phyloP scores from a whole-genome alignment of 2,329 filamentous ascomycete genomes.

The Cladosporium sp. region DNA sequence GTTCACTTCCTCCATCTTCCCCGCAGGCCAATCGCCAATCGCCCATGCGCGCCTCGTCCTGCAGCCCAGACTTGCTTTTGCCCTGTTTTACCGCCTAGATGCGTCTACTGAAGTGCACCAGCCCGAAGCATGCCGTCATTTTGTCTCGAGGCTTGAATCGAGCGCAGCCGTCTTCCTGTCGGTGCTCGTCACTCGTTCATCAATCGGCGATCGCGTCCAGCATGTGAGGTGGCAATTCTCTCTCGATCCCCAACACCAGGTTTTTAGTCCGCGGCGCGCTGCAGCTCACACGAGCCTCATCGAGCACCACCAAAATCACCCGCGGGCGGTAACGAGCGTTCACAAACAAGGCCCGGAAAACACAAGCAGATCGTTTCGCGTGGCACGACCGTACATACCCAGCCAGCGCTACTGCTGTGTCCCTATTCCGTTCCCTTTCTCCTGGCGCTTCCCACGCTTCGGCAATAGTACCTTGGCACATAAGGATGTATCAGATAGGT shows the following conservation, averaged over 20 bases:
- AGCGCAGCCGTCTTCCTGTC: not conserved
- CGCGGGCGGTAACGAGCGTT: too few species aligned
- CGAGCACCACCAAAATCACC: not conserved
- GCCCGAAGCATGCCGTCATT: slow-evolving; percentile 6
- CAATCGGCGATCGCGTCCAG: not conserved
- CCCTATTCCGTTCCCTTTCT: too few species aligned
- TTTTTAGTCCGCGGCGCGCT: not conserved
- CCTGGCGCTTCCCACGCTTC: too few species aligned
- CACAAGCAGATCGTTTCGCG: too few species aligned
- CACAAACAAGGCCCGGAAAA: too few species aligned
- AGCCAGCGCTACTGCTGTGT: too few species aligned
- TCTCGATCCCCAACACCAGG: not conserved
- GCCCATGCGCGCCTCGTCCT: not conserved
- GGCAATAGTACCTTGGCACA: too few species aligned
- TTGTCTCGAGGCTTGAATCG: not conserved
- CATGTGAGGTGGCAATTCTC: not conserved
- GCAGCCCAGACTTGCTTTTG: slow-evolving; percentile 12
- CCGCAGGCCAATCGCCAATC: slow-evolving; percentile 8
- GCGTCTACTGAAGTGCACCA: not conserved
- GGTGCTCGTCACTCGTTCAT: not conserved
- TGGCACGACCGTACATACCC: too few species aligned
- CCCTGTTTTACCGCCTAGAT: not conserved
- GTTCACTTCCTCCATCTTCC: not conserved
- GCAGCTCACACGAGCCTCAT: slow-evolving; percentile 1
- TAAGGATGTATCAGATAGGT: too few species aligned